Conservation (phyloP, 768 basidiomycete species). For the Phlebiopsis gigantea region DNA sequence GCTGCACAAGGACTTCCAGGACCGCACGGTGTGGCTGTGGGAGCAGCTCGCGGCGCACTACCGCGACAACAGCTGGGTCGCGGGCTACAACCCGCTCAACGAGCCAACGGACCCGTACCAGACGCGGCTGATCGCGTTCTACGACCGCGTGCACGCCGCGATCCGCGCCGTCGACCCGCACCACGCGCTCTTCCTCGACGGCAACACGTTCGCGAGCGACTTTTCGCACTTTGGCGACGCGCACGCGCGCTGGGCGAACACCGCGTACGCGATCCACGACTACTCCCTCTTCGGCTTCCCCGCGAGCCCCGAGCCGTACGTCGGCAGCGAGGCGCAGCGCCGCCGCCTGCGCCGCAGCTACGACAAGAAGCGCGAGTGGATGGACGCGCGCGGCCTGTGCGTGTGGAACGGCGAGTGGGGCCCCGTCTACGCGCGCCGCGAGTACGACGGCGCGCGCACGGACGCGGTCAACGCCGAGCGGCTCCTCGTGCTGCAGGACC, state of each 20-base stretch:
- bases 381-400: conserved; percentile 59
- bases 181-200: conserved; percentile 77
- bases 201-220: conserved; percentile 79
- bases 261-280: conserved; percentile 76
- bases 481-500: conserved; percentile 66
- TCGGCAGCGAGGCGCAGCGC: conserved; percentile 46
- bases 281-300: conserved; percentile 76
- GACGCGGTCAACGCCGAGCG: conserved; percentile 62
- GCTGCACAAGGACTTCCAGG: conserved; percentile 83
- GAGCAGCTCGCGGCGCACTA: conserved; percentile 70
- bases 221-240: conserved; percentile 68
- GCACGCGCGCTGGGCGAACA: conserved; percentile 61
- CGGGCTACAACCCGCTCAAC: conserved; percentile 84
- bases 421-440: conserved; percentile 66
- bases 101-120: conserved; percentile 67
- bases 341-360: conserved; percentile 50
- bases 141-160: conserved; percentile 60
- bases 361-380: conserved; percentile 73
- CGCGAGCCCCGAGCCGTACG: conserved; percentile 47
- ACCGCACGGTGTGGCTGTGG: conserved; percentile 76
- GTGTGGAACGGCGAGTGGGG: conserved; percentile 86
- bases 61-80: conserved; percentile 73
- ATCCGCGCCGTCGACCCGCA: conserved; percentile 67
- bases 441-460: conserved; percentile 46
- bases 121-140: conserved; percentile 57